These are phyloP conservation scores for Filobasidium uniguttulatum DNA, from an alignment of 1,284 basidiomycete species.

Conservation along the genomic window DNA sequence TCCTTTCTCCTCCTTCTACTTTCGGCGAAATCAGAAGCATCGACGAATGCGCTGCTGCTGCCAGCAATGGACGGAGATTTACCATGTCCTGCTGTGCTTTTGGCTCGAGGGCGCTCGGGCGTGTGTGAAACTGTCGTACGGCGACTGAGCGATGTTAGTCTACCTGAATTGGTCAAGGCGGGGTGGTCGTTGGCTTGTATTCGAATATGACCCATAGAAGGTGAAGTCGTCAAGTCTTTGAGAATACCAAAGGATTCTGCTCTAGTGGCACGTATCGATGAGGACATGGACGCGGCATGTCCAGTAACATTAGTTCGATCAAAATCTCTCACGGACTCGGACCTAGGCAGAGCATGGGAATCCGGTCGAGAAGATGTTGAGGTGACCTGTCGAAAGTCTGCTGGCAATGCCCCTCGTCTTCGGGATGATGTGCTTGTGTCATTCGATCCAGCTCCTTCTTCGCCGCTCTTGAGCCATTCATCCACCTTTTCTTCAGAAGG, in stretches of 20 bases:
- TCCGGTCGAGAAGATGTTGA: background rate
- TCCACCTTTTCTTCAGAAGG: constrained; percentile 1
- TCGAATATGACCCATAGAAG: background rate
- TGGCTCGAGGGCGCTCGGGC: background rate
- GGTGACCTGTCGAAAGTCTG: background rate
- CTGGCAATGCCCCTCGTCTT: background rate
- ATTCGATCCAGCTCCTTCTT: background rate
- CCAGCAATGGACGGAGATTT: too few relatives aligned
- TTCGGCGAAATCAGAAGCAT: background rate
- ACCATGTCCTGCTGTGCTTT: background rate
- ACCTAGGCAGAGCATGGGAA: background rate
- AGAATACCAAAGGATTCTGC: background rate
- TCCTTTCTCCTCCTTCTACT: background rate
- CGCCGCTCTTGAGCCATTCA: background rate
- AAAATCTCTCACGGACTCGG: too few relatives aligned
- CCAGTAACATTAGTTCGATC: background rate
- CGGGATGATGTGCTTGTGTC: background rate
- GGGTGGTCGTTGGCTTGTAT: background rate
- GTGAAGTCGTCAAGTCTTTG: too few relatives aligned
- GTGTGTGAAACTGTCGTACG: background rate
- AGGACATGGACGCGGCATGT: background rate
- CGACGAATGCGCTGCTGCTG: background rate
- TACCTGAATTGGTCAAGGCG: background rate
- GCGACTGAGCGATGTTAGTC: too few relatives aligned
- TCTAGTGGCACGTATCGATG: background rate